Evolutionary conservation across 495 filamentous ascomycete species (phyloP), one percentile per base, ranked within the genome.

Genomic region (Lepidopterella palustris): DNA sequence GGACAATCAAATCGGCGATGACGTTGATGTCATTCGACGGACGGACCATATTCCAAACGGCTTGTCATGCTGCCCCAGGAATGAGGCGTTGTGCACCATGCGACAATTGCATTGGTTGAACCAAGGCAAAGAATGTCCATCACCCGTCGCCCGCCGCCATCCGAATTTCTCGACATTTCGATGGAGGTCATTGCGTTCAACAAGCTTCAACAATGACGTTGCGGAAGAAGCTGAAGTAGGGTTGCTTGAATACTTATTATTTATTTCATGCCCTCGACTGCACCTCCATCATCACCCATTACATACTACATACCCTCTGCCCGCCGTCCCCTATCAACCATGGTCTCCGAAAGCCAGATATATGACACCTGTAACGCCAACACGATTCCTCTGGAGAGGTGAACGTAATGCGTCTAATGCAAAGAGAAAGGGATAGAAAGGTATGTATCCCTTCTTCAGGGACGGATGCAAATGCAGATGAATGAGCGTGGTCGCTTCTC

Each of bases 341-440:
- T n/a, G n/a, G n/a, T n/a, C n/a, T n/a, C n/a, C n/a, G n/a, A n/a
- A n/a, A n/a, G n/a, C n/a, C n/a, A n/a, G n/a, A n/a, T n/a, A n/a
- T n/a, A n/a, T n/a, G n/a, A n/a, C n/a, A n/a, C n/a, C n/a, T n/a
- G n/a, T n/a, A 15, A 42, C 35, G 35, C 35, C 35, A 2, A 42
- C 35, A 42, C 35, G 18, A 42, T 13, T 11, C 13, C 35, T 18
- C 35, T 18, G 13, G 3, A 15, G 18, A 3, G 35, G 35, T 11
- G 18, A 15, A 18, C 35, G 3, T 10, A 20, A 61, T 61, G 53
- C 52, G 51, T 56, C 52, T 61, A 61, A 61, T 56, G 53, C 53
- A 55, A 31, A 26, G 54, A 29, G 24, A 56, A 61, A 51, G 25
- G 53, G 28, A 55, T 54, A 21, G 58, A 54, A 55, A 45, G 29